Base-by-base conservation (phyloP, 257 asterid species). In the Nyctanthes arbortristis region DNA sequence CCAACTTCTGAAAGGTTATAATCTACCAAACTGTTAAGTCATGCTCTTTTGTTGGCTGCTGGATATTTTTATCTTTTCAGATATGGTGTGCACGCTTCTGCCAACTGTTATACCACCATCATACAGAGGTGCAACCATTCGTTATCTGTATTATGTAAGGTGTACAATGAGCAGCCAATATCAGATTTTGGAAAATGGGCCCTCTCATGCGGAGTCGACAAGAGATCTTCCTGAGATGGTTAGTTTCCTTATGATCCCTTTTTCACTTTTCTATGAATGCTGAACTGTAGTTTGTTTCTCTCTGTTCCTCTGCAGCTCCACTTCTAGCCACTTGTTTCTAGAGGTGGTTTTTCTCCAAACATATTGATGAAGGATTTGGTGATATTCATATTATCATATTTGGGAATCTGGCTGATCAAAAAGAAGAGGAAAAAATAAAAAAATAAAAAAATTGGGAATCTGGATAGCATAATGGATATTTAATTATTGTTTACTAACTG, bases 61-160 rank as follows among this genome's bases (percentile, higher is more conserved):
- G 68, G 28, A 65, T 43, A 35, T 28, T 67, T 64, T 70, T 70
- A n/a, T 82, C 25, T 67, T 64, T 84, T 81, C 87, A 89, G 97
- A 87, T 85, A 83, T 87, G 70, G 74, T 87, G 74, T 90, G 96
- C 37, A 80, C 86, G 27, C 70, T 83, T 69, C 80, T 89, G 63
- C 97, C 97, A 16, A 73, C 77, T 75, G 67, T 66, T 65, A 83
- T 88, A 61, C 97, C 97, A 45, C 97, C 97, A 45, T 91, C 97
- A 10, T 92, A 87, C 77, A 83, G 86, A 74, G 97, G 97, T 66
- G 80, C 97, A 72, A 87, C 97, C 73, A 87, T 92, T 71, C 96
- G 97, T 45, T 92, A 92, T 67, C 62, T 89, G 73, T 92, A 92
- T 79, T 84, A 81, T 73, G 78, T 80, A 45, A 82, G 89, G 78